Evolutionary conservation across 768 basidiomycete species (phyloP).

Genomic region (Pleurotus pulmonarius): DNA sequence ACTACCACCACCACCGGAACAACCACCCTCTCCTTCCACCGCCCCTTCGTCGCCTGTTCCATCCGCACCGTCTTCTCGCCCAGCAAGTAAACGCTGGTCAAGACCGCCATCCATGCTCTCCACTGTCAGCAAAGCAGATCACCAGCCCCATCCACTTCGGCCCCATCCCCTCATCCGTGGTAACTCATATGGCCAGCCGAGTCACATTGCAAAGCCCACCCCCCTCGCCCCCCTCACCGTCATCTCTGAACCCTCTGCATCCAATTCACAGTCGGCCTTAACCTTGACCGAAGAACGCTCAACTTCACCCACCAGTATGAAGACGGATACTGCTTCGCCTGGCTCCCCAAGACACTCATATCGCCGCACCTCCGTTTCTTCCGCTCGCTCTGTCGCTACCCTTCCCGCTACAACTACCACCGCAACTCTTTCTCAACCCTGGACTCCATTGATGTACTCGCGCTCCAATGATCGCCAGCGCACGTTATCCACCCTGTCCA

Average conservation of each 20-base stretch:
- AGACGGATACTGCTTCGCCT: constrained; percentile 27
- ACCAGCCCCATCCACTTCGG: constrained; percentile 36
- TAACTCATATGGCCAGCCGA: constrained; percentile 55
- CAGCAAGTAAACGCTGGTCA: constrained; percentile 34
- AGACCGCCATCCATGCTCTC: constrained; percentile 68
- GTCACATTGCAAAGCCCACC: constrained; percentile 42
- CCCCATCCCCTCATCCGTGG: constrained; percentile 80
- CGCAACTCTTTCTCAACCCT: constrained; percentile 23
- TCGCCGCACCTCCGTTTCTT: constrained; percentile 56
- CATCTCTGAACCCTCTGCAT: constrained; percentile 39
- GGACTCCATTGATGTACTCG: constrained; percentile 11
- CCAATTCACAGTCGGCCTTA: constrained; percentile 31
- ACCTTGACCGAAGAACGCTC: constrained; percentile 20
- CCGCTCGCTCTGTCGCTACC: constrained; percentile 55
- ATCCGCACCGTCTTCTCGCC: constrained; percentile 24
- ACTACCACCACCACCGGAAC: neutral
- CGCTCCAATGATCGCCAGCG: constrained; percentile 40
- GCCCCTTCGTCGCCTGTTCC: constrained; percentile 15
- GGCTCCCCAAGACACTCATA: constrained; percentile 31
- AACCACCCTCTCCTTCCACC: neutral
- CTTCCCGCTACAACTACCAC: constrained; percentile 39
- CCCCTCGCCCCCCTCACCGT: constrained; percentile 62
- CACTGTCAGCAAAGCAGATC: constrained; percentile 28
- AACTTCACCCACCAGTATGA: constrained; percentile 30
- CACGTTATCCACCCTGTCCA: constrained; percentile 55